Percentiles rank a stretch among this genome's conserved stretches.
phyloP scores from a whole-genome alignment of 139 green algal species.

The Closterium sp. region DNA sequence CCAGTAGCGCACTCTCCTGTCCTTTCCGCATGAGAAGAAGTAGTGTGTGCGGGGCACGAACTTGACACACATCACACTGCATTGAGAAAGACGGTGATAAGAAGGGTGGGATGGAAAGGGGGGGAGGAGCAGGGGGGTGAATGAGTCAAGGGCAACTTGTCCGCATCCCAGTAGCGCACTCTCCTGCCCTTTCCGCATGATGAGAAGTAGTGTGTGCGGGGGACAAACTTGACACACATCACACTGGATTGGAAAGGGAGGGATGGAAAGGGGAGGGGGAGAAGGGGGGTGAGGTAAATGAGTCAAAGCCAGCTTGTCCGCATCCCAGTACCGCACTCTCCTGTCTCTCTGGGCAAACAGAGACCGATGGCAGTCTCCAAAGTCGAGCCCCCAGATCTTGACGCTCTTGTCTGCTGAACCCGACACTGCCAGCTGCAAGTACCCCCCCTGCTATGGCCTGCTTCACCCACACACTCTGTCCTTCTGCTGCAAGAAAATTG shows the following conservation, averaged over 20 bases:
- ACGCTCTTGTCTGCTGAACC: not conserved
- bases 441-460: too few species aligned
- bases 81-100: not conserved
- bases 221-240: slow-evolving; percentile 79
- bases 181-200: slow-evolving; percentile 78
- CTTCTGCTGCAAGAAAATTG: too few species aligned
- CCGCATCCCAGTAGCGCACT: slow-evolving; percentile 97
- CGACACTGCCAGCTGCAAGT: not conserved
- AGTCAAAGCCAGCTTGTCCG: too few species aligned
- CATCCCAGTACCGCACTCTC: too few species aligned
- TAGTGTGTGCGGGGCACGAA: slow-evolving; percentile 92
- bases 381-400: not conserved
- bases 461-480: too few species aligned
- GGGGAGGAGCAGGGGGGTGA: too few species aligned
- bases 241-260: slow-evolving; percentile 12
- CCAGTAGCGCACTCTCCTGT: slow-evolving; percentile 93
- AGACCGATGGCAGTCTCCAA: slow-evolving; percentile 59
- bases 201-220: slow-evolving; percentile 91
- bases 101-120: not conserved
- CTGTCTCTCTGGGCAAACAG: too few species aligned
- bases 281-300: too few species aligned
- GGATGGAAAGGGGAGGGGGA: too few species aligned
- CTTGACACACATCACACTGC: not conserved
- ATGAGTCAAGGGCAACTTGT: too few species aligned
- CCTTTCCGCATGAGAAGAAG: slow-evolving; percentile 83